Evolutionary conservation across 2,329 filamentous ascomycete genomes (phyloP), one percentile per base, ranked within the genome.

Genomic region (Venturia aucupariae): DNA sequence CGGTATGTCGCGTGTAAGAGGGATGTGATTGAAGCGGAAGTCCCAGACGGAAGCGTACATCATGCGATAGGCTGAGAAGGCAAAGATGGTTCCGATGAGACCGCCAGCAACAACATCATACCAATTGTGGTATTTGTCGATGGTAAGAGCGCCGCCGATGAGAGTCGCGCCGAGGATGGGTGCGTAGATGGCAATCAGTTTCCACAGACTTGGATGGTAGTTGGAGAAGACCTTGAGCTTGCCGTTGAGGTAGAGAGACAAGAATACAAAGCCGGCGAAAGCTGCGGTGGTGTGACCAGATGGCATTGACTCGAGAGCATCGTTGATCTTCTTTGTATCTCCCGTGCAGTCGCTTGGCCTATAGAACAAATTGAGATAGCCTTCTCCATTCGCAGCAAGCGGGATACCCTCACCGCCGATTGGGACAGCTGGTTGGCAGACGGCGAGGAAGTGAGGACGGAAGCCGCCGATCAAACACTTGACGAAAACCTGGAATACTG

Each of bases 181-280:
- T 0, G 84, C 80, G 69, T 87, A 88, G 30, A 85, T 77, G 19
- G 79, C 81, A 39, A 88, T 78, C 15, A 90, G 75, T 76, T 90
- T 90, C 88, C 88, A 90, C 81, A 90, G 85, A 15, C 85, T 79
- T 0, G 88, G 84, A 71, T 90, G 88, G 72, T 88, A 87, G 77
- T 90, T 87, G 67, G 83, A 78, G 69, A 86, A 90, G 64, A 90
- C 82, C 79, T 90, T 91, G 68, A 92, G 80, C 77, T 91, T 91
- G 60, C 86, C 88, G 73, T 91, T 91, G 55, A 92, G 82, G 76
- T 90, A 92, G 1, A 91, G 78, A 68, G 82, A 87, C 2, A 91
- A 76, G 71, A 84, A 91, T 27, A 89, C 80, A 69, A 90, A 88
- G 5, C 87, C 87, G 0, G 86, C 86, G 65, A 90, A 90, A 0